Evolutionary conservation across 2,329 filamentous ascomycete genomes (phyloP), one percentile per base, ranked within the genome.

Genomic region (Fusarium robinianum): DNA sequence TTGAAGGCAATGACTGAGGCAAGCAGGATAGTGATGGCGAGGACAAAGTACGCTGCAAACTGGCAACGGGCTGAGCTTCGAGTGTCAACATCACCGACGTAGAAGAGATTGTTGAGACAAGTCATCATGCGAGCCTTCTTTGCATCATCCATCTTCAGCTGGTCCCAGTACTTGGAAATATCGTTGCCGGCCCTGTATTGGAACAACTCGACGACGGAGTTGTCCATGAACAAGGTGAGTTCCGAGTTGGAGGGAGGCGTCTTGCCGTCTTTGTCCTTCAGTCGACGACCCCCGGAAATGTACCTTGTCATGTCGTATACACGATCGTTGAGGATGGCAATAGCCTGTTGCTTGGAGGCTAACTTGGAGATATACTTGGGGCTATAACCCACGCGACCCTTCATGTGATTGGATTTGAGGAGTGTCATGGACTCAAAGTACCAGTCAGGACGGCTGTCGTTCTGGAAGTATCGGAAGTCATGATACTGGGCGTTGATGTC

Each of bases 31-130:
- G 92, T 91, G 38, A 99, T 84, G 4, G 87, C 87, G 23, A 99
- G 78, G 14, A 97, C 78, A 54, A 99, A 83, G 69, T 97, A 99
- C 47, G 85, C 85, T 17, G 94, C 84, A 63, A 99, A 97, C 53
- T 87, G 76, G 73, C 94, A 99, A 48, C 83, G 82, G 1, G 82
- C 70, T 1, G 92, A 96, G 70, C 88, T 90, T 74, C 94, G 80
- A 2, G 92, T 97, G 65, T 99, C 94, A 3, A 96, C 76, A 51
- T 95, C 85, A 19, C 90, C 94, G 15, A 96, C 83, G 63, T 94
- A 96, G 74, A 97, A 99, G 24, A 99, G 78, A 58, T 96, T 95
- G 71, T 97, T 85, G 39, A 99, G 78, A 63, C 94, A 99, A 2
- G 83, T 74, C 64, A 84, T 75, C 88, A 95, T 95, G 22, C 84